Base-by-base conservation (phyloP, 2,329 filamentous ascomycete genomes). In the Ambrosiella xylebori region DNA sequence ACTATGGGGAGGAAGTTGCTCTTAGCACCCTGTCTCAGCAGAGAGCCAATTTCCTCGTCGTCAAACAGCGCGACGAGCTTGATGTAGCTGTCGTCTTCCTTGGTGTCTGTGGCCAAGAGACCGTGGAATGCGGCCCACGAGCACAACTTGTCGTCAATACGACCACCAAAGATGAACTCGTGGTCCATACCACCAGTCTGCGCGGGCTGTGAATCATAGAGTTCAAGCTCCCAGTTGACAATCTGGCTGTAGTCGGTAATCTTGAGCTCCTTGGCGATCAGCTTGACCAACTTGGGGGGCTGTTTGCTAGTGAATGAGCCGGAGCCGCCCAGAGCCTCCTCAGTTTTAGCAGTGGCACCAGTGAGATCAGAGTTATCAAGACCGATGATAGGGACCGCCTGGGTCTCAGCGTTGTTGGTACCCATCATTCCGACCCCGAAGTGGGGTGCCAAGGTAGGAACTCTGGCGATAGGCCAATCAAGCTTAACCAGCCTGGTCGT, bases 81-180 rank as follows among this genome's bases (percentile, higher is more conserved):
- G 70, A 97, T 82, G 57, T 84, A 79, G n/a, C 82, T 78, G 61
- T 84, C 78, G 8, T 73, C 68, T 1, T 77, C 73, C 63, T 69
- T 74, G 44, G 76, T 71, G 11, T 79, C 73, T 15, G 84, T 81
- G 54, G 84, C 81, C 36, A 96, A 75, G 0, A 98, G 81, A 2
- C 82, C 90, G 69, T 90, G 83, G 56, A 96, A 77, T 7, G 93
- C 91, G 7, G 89, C 82, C 83, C 88, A 97, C 38, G 87, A 94
- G 76, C 93, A 97, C 52, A 98, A 83, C 75, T 96, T 97, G 73
- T 98, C 93, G 68, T 98, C 93, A 64, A 97, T 93, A 57, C 93
- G 85, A 60, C 91, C 90, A 7, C 88, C 91, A 63, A 91, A 95
- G 71, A 98, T 95, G 68, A 98, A 85, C 65, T 97, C 91, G 68